Conservation (phyloP, 2,329 filamentous ascomycete species). For the Canariomyces notabilis region DNA sequence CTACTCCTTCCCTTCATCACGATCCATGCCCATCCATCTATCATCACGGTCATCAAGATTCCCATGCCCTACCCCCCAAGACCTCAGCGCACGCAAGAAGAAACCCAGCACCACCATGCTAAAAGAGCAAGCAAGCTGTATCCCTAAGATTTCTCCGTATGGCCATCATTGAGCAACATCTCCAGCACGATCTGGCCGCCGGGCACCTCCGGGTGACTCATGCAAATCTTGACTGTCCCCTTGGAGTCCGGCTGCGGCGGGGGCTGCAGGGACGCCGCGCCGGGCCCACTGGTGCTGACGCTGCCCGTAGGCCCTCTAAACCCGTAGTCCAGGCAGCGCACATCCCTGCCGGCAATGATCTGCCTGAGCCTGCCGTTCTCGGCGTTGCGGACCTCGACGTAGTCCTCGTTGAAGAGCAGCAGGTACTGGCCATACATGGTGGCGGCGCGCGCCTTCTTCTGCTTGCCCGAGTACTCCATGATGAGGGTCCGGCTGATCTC, state of each 20-base stretch:
- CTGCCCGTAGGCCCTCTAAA: slow-evolving; percentile 56
- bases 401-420: slow-evolving; percentile 90
- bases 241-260: slow-evolving; percentile 42
- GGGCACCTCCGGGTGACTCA: slow-evolving; percentile 87
- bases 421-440: slow-evolving; percentile 90
- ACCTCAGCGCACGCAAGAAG: neutral
- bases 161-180: slow-evolving; percentile 85
- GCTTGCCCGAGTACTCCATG: slow-evolving; percentile 97
- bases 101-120: neutral
- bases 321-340: slow-evolving; percentile 85
- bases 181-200: slow-evolving; percentile 86
- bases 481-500: slow-evolving; percentile 91
- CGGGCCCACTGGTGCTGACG: slow-evolving; percentile 17
- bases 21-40: too few relatives aligned
- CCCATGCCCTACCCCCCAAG: neutral
- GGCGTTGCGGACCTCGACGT: slow-evolving; percentile 93
- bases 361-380: slow-evolving; percentile 91
- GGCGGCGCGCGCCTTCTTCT: slow-evolving; percentile 70
- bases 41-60: too few relatives aligned
- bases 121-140: too few relatives aligned
- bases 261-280: slow-evolving; percentile 16
- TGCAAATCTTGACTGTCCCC: slow-evolving; percentile 85
- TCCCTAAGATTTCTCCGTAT: slow-evolving; percentile 45
- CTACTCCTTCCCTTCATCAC: too few relatives aligned
- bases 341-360: slow-evolving; percentile 87